phyloP scores from a whole-genome alignment of 345 rosid genomes.

The Heritiera littoralis region DNA sequence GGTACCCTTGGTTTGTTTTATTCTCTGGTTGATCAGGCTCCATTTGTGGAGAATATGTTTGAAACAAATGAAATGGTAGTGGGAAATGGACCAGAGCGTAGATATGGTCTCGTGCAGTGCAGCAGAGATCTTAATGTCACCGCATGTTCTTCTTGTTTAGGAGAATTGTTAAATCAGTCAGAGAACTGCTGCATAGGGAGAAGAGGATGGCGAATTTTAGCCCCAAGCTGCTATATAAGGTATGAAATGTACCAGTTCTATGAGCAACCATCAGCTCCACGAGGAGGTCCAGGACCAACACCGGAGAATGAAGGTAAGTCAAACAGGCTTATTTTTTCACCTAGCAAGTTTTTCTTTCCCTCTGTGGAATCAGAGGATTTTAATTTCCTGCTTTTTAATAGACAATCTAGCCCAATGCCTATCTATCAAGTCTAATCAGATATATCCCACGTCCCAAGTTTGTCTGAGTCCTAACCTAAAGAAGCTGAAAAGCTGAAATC shows the following conservation, averaged over 20 bases:
- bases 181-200: conserved; percentile 27
- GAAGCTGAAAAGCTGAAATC: too few relatives aligned
- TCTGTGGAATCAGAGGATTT: not conserved
- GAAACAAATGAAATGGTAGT: not conserved
- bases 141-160: conserved; percentile 27
- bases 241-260: conserved; percentile 26
- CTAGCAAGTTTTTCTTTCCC: not conserved
- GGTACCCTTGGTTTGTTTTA: not conserved
- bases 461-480: not conserved
- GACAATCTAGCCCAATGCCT: not conserved
- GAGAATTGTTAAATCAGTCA: not conserved
- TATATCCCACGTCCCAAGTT: not conserved
- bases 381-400: not conserved
- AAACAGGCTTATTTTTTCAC: not conserved
- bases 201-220: conserved; percentile 35
- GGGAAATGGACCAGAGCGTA: not conserved
- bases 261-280: not conserved
- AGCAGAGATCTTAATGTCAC: conserved; percentile 33
- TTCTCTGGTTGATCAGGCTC: not conserved
- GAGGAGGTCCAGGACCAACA: not conserved
- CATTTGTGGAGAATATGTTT: not conserved
- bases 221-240: conserved; percentile 36
- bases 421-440: not conserved
- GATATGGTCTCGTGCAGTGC: conserved; percentile 42
- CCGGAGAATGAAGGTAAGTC: conserved; percentile 31